Evolutionary conservation across 306 rosid genomes (phyloP).

Genomic region (Benincasa hispida): DNA sequence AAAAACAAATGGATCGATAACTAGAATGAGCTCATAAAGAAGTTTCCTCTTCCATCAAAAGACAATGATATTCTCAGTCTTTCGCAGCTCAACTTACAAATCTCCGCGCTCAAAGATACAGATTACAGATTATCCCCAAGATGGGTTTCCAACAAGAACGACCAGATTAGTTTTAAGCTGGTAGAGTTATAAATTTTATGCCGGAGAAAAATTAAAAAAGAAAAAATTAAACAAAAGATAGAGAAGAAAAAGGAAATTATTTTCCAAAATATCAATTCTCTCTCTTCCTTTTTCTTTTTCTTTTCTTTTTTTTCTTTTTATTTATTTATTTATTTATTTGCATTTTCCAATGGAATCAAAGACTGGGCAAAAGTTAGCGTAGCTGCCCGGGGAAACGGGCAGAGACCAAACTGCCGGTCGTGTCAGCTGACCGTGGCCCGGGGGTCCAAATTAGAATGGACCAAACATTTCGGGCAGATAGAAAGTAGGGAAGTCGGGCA

Average conservation of each 20-base stretch:
- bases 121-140: conserved; percentile 40
- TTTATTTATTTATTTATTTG: not conserved
- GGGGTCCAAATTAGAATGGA: not conserved
- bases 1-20: not conserved
- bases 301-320: not conserved
- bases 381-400: conserved; percentile 13
- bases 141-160: conserved; percentile 10
- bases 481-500: conserved; percentile 16
- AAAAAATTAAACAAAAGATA: not conserved
- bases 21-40: not conserved
- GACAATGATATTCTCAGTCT: conserved; percentile 1
- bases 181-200: conserved; percentile 10
- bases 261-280: not conserved
- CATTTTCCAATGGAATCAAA: conserved; percentile 14
- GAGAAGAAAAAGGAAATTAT: not conserved
- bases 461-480: conserved; percentile 37
- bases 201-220: not conserved
- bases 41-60: not conserved
- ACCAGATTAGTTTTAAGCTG: conserved; percentile 49
- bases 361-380: conserved; percentile 13
- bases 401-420: not conserved
- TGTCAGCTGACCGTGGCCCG: conserved; percentile 10
- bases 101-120: conserved; percentile 36
- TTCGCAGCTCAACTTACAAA: conserved; percentile 36
- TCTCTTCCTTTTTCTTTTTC: not conserved